Conservation (phyloP, 2,329 filamentous ascomycete genomes). For the Cladosporium sp. region DNA sequence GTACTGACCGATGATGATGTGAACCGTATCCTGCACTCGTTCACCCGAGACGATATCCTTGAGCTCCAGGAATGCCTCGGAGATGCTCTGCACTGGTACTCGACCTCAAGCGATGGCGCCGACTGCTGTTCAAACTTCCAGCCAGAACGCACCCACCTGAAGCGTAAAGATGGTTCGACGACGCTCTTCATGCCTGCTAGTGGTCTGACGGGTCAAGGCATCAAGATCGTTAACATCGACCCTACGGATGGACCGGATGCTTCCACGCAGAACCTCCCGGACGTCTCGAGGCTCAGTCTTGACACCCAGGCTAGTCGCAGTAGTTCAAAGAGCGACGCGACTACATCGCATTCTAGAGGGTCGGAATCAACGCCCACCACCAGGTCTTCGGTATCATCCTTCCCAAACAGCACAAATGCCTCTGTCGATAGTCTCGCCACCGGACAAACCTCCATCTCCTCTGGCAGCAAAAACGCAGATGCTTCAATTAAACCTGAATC, state of each 20-base stretch:
- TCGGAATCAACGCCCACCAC: constrained; percentile 17
- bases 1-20: constrained; percentile 54
- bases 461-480: constrained; percentile 27
- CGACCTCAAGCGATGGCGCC: constrained; percentile 51
- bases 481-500: constrained; percentile 18
- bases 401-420: constrained; percentile 16
- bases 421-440: constrained; percentile 18
- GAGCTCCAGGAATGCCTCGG: constrained; percentile 53
- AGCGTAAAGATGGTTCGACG: constrained; percentile 54
- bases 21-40: constrained; percentile 47
- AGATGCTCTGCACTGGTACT: constrained; percentile 59
- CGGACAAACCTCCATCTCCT: constrained; percentile 21
- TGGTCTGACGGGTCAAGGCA: constrained; percentile 52
- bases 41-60: constrained; percentile 51
- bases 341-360: constrained; percentile 25
- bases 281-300: constrained; percentile 22
- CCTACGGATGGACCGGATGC: constrained; percentile 25
- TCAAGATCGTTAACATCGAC: constrained; percentile 58
- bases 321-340: constrained; percentile 5
- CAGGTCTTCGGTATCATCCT: constrained; percentile 24
- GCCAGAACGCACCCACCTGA: constrained; percentile 55
- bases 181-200: constrained; percentile 64
- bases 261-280: constrained; percentile 16
- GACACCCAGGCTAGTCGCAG: constrained; percentile 19
- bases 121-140: constrained; percentile 56